phyloP scores from a whole-genome alignment of 257 asterid species.

The Capsicum baccatum region DNA sequence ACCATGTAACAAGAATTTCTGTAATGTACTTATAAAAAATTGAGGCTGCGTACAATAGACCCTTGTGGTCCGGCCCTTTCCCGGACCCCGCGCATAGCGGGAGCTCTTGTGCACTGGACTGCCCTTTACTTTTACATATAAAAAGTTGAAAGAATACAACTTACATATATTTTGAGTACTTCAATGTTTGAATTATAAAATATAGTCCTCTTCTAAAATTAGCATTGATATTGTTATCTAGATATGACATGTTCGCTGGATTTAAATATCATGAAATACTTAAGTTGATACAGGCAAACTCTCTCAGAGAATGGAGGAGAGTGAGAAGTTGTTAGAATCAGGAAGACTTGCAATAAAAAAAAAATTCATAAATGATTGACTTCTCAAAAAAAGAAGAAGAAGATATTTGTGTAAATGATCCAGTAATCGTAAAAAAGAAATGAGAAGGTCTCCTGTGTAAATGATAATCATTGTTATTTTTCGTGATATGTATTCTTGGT shows the following conservation, averaged over 20 bases:
- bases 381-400: neutral
- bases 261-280: neutral
- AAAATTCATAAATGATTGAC: neutral
- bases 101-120: too few species aligned
- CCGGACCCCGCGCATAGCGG: too few species aligned
- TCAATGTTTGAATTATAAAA: slow-evolving; percentile 21
- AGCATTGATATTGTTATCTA: neutral
- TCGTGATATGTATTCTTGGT: neutral
- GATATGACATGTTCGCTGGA: neutral
- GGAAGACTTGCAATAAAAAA: neutral
- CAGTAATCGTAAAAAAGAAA: neutral
- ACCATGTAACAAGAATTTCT: neutral
- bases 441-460: neutral
- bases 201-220: neutral
- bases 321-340: neutral
- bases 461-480: neutral
- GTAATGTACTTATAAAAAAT: too few species aligned
- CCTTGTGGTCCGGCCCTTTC: too few species aligned
- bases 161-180: neutral
- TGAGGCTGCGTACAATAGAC: too few species aligned
- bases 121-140: neutral
- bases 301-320: slow-evolving; percentile 1
- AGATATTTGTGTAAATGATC: neutral
- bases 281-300: neutral
- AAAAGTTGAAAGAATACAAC: neutral